A percentile compares a stretch with the other conserved stretches of the same genome.
Evolutionary conservation across 768 basidiomycete genomes (phyloP).

Genomic region (Rhodotorula diobovata): DNA sequence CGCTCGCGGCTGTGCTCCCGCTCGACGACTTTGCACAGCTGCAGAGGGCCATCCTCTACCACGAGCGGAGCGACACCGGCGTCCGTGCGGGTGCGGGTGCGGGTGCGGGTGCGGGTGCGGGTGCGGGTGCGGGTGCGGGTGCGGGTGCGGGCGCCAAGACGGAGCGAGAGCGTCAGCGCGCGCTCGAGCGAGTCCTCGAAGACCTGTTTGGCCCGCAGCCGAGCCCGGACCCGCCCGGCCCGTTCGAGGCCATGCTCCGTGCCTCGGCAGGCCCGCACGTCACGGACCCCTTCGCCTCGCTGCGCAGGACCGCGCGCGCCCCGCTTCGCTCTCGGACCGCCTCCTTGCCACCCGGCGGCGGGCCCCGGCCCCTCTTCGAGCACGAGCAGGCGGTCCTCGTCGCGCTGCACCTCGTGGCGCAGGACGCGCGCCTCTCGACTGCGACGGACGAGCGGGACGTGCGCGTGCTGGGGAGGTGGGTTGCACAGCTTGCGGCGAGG

Average conservation of each 20-base stretch:
- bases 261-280: no score
- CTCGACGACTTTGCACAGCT: constrained; percentile 57
- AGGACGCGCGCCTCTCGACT: constrained; percentile 46
- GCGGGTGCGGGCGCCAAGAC: no score
- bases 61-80: constrained; percentile 46
- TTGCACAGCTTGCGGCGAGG: constrained; percentile 33
- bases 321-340: no score
- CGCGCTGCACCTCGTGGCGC: constrained; percentile 73
- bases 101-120: no score
- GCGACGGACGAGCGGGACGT: constrained; percentile 11
- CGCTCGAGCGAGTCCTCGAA: constrained; percentile 56
- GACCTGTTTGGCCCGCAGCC: constrained; percentile 37
- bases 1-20: constrained; percentile 62
- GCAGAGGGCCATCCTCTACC: constrained; percentile 58
- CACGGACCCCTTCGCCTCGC: neutral
- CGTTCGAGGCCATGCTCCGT: neutral
- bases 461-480: constrained; percentile 21
- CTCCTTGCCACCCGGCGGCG: no score
- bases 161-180: constrained; percentile 55
- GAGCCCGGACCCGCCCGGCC: neutral
- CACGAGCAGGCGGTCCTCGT: constrained; percentile 61
- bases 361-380: constrained; percentile 39
- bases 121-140: no score
- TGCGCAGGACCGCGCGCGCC: no score
- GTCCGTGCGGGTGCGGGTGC: no score